Percentiles rank a stretch among this genome's conserved stretches.
phyloP scores from a whole-genome alignment of 257 asterid genomes.

The Agastache rugosa region DNA sequence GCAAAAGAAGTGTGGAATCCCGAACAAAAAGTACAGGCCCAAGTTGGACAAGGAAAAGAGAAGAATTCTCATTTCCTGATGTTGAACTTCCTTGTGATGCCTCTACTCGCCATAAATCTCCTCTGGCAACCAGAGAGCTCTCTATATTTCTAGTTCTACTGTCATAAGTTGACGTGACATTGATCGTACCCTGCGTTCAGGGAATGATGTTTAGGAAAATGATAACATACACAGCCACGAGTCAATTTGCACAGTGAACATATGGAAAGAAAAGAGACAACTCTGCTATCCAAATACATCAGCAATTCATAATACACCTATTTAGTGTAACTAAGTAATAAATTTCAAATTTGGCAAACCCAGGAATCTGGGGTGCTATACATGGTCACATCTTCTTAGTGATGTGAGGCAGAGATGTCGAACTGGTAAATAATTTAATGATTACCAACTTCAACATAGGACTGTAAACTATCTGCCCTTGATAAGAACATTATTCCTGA shows the following conservation, averaged over 20 bases:
- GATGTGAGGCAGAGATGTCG: slow-evolving; percentile 1
- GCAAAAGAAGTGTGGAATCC: slow-evolving; percentile 97
- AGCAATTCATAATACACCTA: neutral
- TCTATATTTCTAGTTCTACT: slow-evolving; percentile 74
- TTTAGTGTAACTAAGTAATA: neutral
- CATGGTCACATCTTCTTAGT: neutral
- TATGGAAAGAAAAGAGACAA: slow-evolving; percentile 5
- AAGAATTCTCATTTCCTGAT: slow-evolving; percentile 74
- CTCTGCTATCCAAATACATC: neutral
- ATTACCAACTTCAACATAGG: neutral
- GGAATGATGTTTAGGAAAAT: neutral
- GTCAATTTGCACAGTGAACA: neutral
- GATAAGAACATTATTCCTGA: neutral
- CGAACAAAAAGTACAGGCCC: slow-evolving; percentile 97
- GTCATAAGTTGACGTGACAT: slow-evolving; percentile 80
- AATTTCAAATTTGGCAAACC: neutral
- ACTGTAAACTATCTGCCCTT: neutral
- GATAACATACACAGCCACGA: neutral
- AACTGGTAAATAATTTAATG: neutral
- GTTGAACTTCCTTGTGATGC: slow-evolving; percentile 88
- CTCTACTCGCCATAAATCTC: slow-evolving; percentile 98
- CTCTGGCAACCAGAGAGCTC: slow-evolving; percentile 86
- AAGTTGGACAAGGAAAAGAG: slow-evolving; percentile 92
- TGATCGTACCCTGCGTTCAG: slow-evolving; percentile 72
- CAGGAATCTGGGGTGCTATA: neutral